Base-by-base conservation (phyloP, 2,329 filamentous ascomycete genomes). In the Sporothrix humicola region DNA sequence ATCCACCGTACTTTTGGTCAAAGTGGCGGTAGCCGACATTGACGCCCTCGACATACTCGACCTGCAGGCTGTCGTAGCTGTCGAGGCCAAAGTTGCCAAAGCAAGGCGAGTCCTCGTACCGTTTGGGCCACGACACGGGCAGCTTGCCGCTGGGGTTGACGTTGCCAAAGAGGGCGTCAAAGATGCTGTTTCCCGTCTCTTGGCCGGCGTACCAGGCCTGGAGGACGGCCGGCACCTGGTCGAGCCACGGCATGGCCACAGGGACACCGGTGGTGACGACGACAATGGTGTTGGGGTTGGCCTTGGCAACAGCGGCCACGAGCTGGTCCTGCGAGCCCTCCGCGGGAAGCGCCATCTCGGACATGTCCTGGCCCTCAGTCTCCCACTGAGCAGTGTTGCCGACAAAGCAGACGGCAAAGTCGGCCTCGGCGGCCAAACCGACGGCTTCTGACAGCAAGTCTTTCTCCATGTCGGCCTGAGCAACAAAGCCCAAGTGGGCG, bases 181-280 rank as follows among this genome's bases (percentile, higher is more conserved):
- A 92, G 75, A 96, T 91, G 17, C 90, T 91, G 78, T 95, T 94
- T 5, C 93, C 93, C 3, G 91, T 91, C 83, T 96, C 93, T 78
- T 95, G 93, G n/a, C 93, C 93, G 74, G 92, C 92, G 78, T 94
- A 95, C 92, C 93, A 95, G 7, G 92, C 92, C 79, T 95, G 92
- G 0, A 94, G 79, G 0, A 95, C 83, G 1, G 90, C 88, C 8
- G 82, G 80, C 1, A 88, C 87, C 46, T 85, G 81, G 17, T 83
- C 79, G 0, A 88, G 84, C 91, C 91, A 93, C 0, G 91, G 91
- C 90, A 93, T 91, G 72, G 87, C 85, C 37, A 92, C 87, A 0
- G 93, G 92, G 0, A 92, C 93, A 48, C 93, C 93, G 0, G 91
- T 93, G 77, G 95, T 92, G 79, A 93, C 89, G 2, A 95, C 90